Evolutionary conservation across 306 rosid genomes (phyloP), one percentile per base, ranked within the genome.

Genomic region (Vigna hirtella): DNA sequence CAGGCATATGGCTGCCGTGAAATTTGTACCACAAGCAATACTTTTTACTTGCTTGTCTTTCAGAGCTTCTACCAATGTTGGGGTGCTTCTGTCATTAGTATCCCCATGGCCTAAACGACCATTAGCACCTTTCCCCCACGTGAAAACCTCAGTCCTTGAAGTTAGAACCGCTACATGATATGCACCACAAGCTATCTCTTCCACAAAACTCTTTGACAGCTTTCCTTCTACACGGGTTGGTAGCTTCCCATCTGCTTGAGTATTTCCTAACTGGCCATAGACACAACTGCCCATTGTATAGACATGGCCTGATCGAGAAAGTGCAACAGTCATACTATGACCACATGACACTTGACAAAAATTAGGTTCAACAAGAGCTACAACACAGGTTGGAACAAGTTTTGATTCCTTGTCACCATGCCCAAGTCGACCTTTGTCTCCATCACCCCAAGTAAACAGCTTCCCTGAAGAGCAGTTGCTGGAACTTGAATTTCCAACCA

Each of bases 381-480:
- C 97, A 84, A 95, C 99, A 71, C 97, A 91, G 76, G 99, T 93
- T 63, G 99, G 99, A 87, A 95, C 98, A 82, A 95, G 96, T 82
- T 89, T 95, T 82, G 97, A 85, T 85, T 91, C 99, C 91, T 91
- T 93, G 83, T 93, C 97, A 76, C 98, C 99, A 78, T 92, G 99
- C 85, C 99, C 99, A 77, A 95, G 91, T 69, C 98, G 91, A 78
- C 99, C 93, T 85, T 95, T 95, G 86, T 95, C 99, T 52, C 99
- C 99, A 87, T 95, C 99, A 56, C 99, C 99, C 99, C 99, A 95
- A 55, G 99, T 95, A 84, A 92, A 95, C 77, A 95, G 87, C 87
- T 95, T 89, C 64, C 97, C 98, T 49, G 97, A 95, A 81, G 99
- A 95, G 83, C 95, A 91, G 83, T 90, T 95, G 79, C 97, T 89